Conservation (phyloP, 2,329 filamentous ascomycete species). For the Cercospora sesami region DNA sequence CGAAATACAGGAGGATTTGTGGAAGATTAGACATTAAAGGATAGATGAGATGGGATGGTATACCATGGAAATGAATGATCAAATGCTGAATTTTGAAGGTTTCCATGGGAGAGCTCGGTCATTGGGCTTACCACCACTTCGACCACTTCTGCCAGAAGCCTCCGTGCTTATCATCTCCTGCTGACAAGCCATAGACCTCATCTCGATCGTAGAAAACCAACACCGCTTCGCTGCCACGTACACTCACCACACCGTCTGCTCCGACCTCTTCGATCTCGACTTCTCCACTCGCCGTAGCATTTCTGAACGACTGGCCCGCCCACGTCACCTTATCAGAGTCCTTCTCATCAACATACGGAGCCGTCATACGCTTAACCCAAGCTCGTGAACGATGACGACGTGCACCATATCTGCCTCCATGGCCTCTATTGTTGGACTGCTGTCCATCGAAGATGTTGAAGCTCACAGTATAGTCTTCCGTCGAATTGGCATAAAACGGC, state of each 20-base stretch:
- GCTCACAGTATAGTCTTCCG: constrained; percentile 27
- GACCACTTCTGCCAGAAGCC: not conserved
- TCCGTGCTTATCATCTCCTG: not conserved
- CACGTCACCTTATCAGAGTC: constrained; percentile 32
- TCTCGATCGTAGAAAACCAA: constrained; percentile 32
- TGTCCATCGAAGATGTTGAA: constrained; percentile 23
- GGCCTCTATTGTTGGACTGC: not conserved
- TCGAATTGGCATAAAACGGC: constrained; percentile 35
- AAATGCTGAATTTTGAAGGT: not conserved
- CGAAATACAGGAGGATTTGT: not conserved
- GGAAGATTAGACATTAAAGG: not conserved
- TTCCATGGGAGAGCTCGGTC: not conserved
- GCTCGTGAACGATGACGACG: constrained; percentile 3
- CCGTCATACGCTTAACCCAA: constrained; percentile 34
- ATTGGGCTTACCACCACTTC: not conserved
- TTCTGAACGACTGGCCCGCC: constrained; percentile 35
- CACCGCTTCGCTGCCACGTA: constrained; percentile 36
- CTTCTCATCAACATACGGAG: constrained; percentile 32
- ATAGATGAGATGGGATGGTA: not conserved
- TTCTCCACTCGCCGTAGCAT: constrained; percentile 26
- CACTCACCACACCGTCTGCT: constrained; percentile 24
- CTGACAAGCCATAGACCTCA: constrained; percentile 7
- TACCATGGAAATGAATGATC: not conserved
- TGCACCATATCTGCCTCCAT: not conserved
- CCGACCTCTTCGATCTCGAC: constrained; percentile 27